Evolutionary conservation across 257 asterid genomes (phyloP).

Genomic region (Capsicum pubescens): DNA sequence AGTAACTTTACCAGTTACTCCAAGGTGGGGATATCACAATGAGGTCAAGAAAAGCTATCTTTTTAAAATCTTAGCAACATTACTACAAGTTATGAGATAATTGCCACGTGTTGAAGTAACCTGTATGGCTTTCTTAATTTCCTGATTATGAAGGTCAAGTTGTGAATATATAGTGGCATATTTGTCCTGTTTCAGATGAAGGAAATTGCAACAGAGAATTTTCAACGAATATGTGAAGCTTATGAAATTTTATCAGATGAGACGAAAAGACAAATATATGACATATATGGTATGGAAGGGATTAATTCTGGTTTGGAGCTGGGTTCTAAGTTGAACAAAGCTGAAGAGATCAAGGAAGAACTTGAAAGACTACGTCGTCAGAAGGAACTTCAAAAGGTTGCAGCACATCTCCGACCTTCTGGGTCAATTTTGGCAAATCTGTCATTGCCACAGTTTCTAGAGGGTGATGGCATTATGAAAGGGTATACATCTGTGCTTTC

Average conservation of each 20-base stretch:
- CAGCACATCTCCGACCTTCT: conserved; percentile 67
- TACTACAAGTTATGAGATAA: conserved; percentile 15
- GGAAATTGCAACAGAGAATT: conserved; percentile 94
- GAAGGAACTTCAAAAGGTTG: conserved; percentile 70
- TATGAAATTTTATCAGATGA: conserved; percentile 90
- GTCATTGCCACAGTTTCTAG: conserved; percentile 72
- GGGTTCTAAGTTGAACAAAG: conserved; percentile 78
- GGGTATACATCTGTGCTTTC: conserved; percentile 56
- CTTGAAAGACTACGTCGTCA: conserved; percentile 78
- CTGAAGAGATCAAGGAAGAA: conserved; percentile 89
- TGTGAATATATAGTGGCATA: conserved; percentile 22
- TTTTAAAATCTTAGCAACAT: neutral
- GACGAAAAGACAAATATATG: conserved; percentile 77
- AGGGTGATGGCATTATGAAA: conserved; percentile 92
- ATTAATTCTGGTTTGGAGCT: conserved; percentile 90
- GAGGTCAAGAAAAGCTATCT: conserved; percentile 3
- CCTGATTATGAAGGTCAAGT: neutral
- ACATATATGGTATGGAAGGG: conserved; percentile 98
- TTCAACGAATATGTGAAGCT: conserved; percentile 95
- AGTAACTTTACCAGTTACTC: too few species aligned
- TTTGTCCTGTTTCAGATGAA: conserved; percentile 69
- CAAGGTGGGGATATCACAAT: neutral
- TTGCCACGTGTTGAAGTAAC: neutral
- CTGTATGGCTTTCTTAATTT: conserved; percentile 11
- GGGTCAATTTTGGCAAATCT: conserved; percentile 81